Evolutionary conservation across 306 rosid genomes (phyloP).

Genomic region (Sophora flavescens): DNA sequence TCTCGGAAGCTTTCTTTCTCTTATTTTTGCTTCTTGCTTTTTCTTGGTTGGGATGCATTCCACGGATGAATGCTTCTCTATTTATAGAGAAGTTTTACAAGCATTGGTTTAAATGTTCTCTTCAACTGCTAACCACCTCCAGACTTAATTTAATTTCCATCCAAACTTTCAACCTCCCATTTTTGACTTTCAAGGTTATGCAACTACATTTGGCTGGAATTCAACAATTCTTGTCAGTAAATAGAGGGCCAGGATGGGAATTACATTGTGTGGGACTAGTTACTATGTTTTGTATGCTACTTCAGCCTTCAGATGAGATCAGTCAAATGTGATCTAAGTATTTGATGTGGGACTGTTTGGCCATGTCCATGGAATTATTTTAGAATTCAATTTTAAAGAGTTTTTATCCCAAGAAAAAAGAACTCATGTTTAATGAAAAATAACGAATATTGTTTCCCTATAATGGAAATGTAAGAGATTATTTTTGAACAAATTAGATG

Average conservation of each 20-base stretch:
- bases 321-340: background rate
- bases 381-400: background rate
- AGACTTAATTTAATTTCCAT: too few relatives aligned
- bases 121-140: too few relatives aligned
- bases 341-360: background rate
- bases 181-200: too few relatives aligned
- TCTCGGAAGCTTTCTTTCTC: too few relatives aligned
- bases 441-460: background rate
- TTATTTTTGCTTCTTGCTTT: too few relatives aligned
- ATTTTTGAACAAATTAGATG: slow-evolving; percentile 42
- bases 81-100: too few relatives aligned
- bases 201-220: too few relatives aligned
- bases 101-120: too few relatives aligned
- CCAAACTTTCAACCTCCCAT: too few relatives aligned
- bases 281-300: slow-evolving; percentile 3
- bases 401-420: background rate
- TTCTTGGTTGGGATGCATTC: too few relatives aligned
- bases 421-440: background rate
- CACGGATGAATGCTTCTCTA: too few relatives aligned
- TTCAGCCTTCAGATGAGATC: slow-evolving; percentile 16
- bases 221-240: too few relatives aligned
- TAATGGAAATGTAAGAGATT: background rate
- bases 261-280: slow-evolving; percentile 13
- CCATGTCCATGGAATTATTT: slow-evolving; percentile 14
- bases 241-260: background rate